Base-by-base conservation (phyloP, 2,329 filamentous ascomycete genomes). In the Ophiostoma angusticollis region DNA sequence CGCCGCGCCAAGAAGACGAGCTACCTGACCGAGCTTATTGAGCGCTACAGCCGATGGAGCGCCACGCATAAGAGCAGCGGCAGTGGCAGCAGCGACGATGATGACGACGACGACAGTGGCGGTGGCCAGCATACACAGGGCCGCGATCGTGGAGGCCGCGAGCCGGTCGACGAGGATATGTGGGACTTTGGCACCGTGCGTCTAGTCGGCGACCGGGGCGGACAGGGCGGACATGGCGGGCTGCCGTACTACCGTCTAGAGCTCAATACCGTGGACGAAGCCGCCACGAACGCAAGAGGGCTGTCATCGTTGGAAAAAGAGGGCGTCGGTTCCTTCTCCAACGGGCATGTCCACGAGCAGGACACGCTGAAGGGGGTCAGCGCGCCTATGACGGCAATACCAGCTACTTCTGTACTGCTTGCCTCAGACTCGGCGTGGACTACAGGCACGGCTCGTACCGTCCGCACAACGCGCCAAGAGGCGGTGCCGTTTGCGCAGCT, bases 101-200 rank as follows among this genome's bases (percentile, higher is more conserved):
- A 74, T 19, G 65, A 70, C 21, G 76, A 83, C 17, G 68, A 65
- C 8, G 67, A 72, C 27, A 68, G 74, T 14, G 9, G 21, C 31
- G 19, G 24, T 13, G 16, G 14, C 3, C 25, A 19, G 4, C 27
- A 32, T 3, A 32, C 23, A n/a, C 57, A 61, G n/a, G 59, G 22
- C 2, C 13, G 25, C 9, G 25, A 16, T 5, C 3, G 37, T 65
- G 1, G 70, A 78, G n/a, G n/a, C 41, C 71, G 81, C 24, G 61
- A 66, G 46, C 63, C 62, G 14, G 64, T 73, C 7, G 70, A 80
- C 45, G 84, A 95, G 56, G 91, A 96, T 57, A 75, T 96, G 55
- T 98, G 91, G 91, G 91, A 98, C 58, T 98, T 98, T 64, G 91
- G 91, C 31, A 98, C 91, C 0, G 84, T 98, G 37, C 74, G 87